Base-by-base conservation (phyloP, 192 early-diverging fungal genomes). In the Blastocladiella britannica region DNA sequence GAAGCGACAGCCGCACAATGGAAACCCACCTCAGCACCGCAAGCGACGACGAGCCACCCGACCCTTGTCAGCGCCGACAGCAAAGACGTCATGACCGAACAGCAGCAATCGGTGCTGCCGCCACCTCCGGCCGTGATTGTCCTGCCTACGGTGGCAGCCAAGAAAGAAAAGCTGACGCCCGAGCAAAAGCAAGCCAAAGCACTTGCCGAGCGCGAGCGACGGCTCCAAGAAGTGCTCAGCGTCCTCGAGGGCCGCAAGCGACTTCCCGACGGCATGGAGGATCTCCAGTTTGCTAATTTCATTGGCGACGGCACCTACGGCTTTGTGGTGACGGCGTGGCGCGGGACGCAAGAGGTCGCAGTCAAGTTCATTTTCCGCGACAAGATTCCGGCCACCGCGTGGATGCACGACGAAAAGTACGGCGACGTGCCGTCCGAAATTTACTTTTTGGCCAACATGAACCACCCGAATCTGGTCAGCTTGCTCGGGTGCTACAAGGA, bases 281-380 rank as follows among this genome's bases (percentile, higher is more conserved):
- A 47, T 20, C 4, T 47, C 1, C 15, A 20, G 37, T 47, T 47
- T 6, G 15, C 12, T 47, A 47, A 47, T 12, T 47, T 47, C 37
- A 47, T 74, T 18, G 72, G 72, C 28, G 72, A 74, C 23, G 72
- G 72, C 4, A 70, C 72, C 9, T 74, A 73, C 47, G 72, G 72
- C 4, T 74, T 74, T 65, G 72, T 74, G 7, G 53, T 74, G 43
- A 72, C 70, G 7, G 72, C 70, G 15, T 47, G 12, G 15, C 37
- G 37, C 15, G 37, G 37, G 15, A 20, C 12, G 37, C 37, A 47
- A 20, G 37, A 47, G 37, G 69, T 78, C 9, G 76, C 76, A 20
- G 62, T 67, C 58, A 78, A 78, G 64, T 76, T 78, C 54, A 72
- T 78, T 52, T 54, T 67, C 37, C 71, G 72, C 64, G 25, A 51